Evolutionary conservation across 1,284 basidiomycete genomes (phyloP).

Genomic region (Tilletia walkeri): DNA sequence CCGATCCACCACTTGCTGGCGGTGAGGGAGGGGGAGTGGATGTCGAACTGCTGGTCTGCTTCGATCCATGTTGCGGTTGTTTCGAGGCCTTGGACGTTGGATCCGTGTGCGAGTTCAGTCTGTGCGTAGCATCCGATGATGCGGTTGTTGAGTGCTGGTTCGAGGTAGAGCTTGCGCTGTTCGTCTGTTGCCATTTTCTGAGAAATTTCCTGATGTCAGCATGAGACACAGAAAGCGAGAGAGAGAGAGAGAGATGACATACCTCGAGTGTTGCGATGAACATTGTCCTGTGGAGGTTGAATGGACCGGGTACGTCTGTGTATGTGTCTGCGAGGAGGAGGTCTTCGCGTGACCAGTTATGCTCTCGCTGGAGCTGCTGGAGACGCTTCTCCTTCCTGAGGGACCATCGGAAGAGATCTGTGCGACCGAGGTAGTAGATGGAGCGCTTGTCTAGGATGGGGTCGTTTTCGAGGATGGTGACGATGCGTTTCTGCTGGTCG

Average conservation of each 20-base stretch:
- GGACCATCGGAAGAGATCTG: conserved; percentile 52
- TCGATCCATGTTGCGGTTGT: conserved; percentile 44
- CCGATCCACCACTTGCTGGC: conserved; percentile 56
- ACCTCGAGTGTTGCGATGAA: conserved; percentile 47
- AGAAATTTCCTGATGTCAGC: conserved; percentile 41
- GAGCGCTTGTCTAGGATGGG: conserved; percentile 67
- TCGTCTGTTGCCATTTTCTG: conserved; percentile 48
- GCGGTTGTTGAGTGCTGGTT: conserved; percentile 39
- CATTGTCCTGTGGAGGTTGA: conserved; percentile 21
- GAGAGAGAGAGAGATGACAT: background rate
- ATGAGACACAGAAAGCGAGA: conserved; percentile 17
- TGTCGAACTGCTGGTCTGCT: conserved; percentile 40
- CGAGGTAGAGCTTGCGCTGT: conserved; percentile 45
- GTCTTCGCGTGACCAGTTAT: conserved; percentile 55
- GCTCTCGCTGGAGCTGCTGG: conserved; percentile 52
- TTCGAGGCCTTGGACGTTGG: conserved; percentile 48
- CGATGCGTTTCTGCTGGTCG: conserved; percentile 60
- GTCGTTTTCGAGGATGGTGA: conserved; percentile 63
- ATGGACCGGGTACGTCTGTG: conserved; percentile 44
- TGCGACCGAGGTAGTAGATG: conserved; percentile 59
- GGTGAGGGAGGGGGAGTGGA: conserved; percentile 41
- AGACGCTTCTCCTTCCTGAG: conserved; percentile 56
- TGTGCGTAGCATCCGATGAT: conserved; percentile 51
- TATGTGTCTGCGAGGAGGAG: conserved; percentile 38
- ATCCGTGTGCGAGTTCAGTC: conserved; percentile 50